These are phyloP conservation scores for Galerina sulciceps DNA, from an alignment of 768 basidiomycete genomes.

Conservation along the genomic window DNA sequence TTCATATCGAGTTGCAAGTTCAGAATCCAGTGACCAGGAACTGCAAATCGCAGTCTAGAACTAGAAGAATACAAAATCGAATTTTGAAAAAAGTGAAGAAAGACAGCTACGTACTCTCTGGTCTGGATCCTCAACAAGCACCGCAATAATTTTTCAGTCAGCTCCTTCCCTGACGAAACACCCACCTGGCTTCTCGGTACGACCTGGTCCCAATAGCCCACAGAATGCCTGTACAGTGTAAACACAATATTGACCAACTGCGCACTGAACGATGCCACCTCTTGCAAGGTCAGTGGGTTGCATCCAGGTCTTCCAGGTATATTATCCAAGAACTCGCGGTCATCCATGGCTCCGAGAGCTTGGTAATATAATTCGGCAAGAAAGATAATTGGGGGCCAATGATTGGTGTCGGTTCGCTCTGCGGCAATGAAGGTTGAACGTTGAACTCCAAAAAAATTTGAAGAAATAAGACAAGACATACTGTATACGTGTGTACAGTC, in stretches of 20 bases:
- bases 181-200: constrained; percentile 35
- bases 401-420: constrained; percentile 48
- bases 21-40: constrained; percentile 84
- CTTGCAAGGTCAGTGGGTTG: constrained; percentile 84
- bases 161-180: constrained; percentile 37
- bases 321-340: constrained; percentile 91
- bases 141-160: constrained; percentile 75
- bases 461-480: constrained; percentile 11
- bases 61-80: constrained; percentile 40
- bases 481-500: constrained; percentile 26
- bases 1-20: constrained; percentile 47
- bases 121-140: constrained; percentile 85
- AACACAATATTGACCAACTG: constrained; percentile 86
- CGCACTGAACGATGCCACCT: constrained; percentile 73
- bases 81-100: background rate
- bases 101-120: constrained; percentile 85
- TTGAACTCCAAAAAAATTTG: background rate
- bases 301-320: constrained; percentile 34
- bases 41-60: constrained; percentile 83
- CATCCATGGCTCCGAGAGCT: constrained; percentile 87
- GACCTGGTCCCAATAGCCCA: constrained; percentile 16
- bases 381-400: constrained; percentile 77
- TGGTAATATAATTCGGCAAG: constrained; percentile 84
- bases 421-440: background rate
- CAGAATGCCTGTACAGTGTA: constrained; percentile 52